Base-by-base conservation (phyloP, 768 basidiomycete species). In the Leccinum rimulosum region DNA sequence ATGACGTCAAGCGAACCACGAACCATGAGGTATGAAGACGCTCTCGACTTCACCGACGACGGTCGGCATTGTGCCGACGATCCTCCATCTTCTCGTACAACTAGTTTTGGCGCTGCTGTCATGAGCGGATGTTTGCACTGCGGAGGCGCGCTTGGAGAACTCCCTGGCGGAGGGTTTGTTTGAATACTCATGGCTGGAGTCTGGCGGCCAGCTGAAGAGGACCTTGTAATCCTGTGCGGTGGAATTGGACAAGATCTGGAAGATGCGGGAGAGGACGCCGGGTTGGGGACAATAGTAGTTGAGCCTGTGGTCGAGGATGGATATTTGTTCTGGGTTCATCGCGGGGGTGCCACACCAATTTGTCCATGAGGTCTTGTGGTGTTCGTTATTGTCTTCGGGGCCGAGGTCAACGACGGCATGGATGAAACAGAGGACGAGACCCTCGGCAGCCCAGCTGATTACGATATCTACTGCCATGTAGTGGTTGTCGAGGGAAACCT, bases 381-480 rank as follows among this genome's bases (percentile, higher is more conserved):
- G 73, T 71, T 91, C 89, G 72, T 92, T 87, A 66, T 91, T 90
- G 78, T 93, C 89, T 10, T 74, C 75, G 54, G 82, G 79, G 14
- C 73, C 80, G 58, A 90, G 80, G 79, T 93, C 91, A 60, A 84
- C 83, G 33, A 85, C 84, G 45, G 92, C 91, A 67, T 95, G 92
- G 52, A 93, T 84, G 77, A 95, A 95, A 73, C 92, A 93, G 35
- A 95, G 79, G 59, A 93, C 89, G 69, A 95, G 84, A 58, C 86
- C 88, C 61, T 93, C 89, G 15, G 90, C 89, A 52, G 90, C 91
- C 84, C 87, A 90, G 73, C 93, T 95, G 69, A 93, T 89, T 67
- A 93, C 91, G 67, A 95, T 85, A 74, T 95, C 91, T 60, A 91
- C 88, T 6, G 87, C 86, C 84, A 93, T 87, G 73, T 93, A 94